Conservation (phyloP, 2,329 filamentous ascomycete species). For the Mycogone perniciosa region DNA sequence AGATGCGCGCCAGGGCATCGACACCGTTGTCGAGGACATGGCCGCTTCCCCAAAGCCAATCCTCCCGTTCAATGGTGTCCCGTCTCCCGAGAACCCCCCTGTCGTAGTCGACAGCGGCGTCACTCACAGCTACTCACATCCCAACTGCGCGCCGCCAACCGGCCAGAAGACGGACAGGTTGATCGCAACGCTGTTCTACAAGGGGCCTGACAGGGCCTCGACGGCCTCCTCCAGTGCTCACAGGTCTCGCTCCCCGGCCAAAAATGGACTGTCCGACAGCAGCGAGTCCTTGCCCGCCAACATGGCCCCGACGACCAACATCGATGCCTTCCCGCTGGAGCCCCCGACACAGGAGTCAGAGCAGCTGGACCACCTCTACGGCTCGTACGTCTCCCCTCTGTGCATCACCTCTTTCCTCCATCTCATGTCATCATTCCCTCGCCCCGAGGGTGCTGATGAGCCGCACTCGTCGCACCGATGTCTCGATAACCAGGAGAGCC, state of each 20-base stretch:
- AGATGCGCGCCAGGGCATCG: slow-evolving; percentile 55
- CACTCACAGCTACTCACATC: slow-evolving; percentile 56
- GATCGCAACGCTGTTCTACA: slow-evolving; percentile 60
- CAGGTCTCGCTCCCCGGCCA: slow-evolving; percentile 24
- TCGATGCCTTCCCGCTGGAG: slow-evolving; percentile 55
- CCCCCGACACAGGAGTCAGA: slow-evolving; percentile 48
- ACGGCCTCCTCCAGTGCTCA: slow-evolving; percentile 20
- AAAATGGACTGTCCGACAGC: slow-evolving; percentile 23
- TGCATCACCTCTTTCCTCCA: slow-evolving; percentile 61
- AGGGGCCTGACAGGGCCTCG: slow-evolving; percentile 30
- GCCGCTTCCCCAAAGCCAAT: slow-evolving; percentile 35
- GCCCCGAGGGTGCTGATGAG: slow-evolving; percentile 44
- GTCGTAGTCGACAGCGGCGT: slow-evolving; percentile 57
- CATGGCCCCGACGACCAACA: slow-evolving; percentile 53
- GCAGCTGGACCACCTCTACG: slow-evolving; percentile 59
- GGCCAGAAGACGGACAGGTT: slow-evolving; percentile 46
- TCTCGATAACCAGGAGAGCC: slow-evolving; percentile 54
- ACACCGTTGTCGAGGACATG: slow-evolving; percentile 56
- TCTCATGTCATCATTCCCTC: slow-evolving; percentile 57
- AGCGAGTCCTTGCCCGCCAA: slow-evolving; percentile 40
- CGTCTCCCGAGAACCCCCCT: slow-evolving; percentile 52
- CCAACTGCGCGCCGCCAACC: slow-evolving; percentile 51
- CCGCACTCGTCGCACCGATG: slow-evolving; percentile 57
- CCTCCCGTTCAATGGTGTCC: slow-evolving; percentile 53
- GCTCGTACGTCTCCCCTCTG: slow-evolving; percentile 58